phyloP scores from a whole-genome alignment of 768 basidiomycete species.

The Tricholoma matsutake region DNA sequence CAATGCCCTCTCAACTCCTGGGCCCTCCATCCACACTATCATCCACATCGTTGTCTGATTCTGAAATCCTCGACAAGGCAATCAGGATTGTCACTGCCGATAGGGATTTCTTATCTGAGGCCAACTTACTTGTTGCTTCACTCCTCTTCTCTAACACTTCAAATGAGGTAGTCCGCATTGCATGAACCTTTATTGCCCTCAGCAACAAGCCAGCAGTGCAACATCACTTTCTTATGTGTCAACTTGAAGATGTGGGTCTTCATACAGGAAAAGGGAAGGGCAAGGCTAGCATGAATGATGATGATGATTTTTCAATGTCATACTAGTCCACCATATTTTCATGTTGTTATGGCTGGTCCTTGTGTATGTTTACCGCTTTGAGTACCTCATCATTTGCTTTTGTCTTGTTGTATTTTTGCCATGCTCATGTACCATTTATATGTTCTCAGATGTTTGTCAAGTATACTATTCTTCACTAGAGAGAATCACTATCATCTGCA shows the following conservation, averaged over 20 bases:
- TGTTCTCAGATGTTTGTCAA: not conserved
- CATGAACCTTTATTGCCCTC: not conserved
- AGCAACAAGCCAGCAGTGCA: not conserved
- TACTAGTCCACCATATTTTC: not conserved
- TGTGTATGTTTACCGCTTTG: not conserved
- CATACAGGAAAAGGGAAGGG: not conserved
- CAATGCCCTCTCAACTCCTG: not conserved
- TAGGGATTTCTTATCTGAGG: no score
- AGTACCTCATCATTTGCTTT: not conserved
- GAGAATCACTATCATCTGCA: not conserved
- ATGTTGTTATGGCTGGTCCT: not conserved
- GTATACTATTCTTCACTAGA: not conserved
- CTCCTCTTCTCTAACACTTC: not conserved
- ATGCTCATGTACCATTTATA: not conserved
- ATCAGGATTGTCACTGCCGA: not conserved
- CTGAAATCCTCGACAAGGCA: not conserved
- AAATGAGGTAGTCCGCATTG: not conserved
- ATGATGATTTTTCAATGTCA: no score
- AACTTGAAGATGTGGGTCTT: not conserved
- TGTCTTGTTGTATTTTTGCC: not conserved
- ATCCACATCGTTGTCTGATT: not conserved
- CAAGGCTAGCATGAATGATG: not conserved
- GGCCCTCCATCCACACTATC: not conserved
- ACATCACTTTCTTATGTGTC: no score
- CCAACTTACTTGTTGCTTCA: not conserved